These are phyloP conservation scores for Mycena venus DNA, from an alignment of 768 basidiomycete genomes.

Conservation along the genomic window DNA sequence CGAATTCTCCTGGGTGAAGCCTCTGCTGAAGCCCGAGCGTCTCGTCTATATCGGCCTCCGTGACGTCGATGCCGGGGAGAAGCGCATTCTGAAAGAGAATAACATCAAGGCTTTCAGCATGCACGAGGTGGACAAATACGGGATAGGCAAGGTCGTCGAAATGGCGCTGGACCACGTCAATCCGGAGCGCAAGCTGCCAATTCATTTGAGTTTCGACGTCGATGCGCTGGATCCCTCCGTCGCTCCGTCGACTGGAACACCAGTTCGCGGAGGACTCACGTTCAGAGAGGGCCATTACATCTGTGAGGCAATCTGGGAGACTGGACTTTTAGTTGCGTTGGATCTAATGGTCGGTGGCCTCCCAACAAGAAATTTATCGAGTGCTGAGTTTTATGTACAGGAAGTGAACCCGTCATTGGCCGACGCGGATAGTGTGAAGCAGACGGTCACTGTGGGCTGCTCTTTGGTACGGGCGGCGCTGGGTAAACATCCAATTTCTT, in stretches of 20 bases:
- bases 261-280: constrained; percentile 94
- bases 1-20: constrained; percentile 69
- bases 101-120: constrained; percentile 91
- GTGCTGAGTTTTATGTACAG: constrained; percentile 50
- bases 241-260: constrained; percentile 96
- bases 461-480: constrained; percentile 87
- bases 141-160: constrained; percentile 94
- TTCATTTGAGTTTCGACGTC: constrained; percentile 97
- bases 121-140: constrained; percentile 92
- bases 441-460: constrained; percentile 93
- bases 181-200: constrained; percentile 83
- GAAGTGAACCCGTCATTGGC: constrained; percentile 97
- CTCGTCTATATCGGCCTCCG: constrained; percentile 98
- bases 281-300: constrained; percentile 99
- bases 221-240: constrained; percentile 95
- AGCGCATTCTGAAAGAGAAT: constrained; percentile 84
- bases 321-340: constrained; percentile 90
- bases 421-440: constrained; percentile 78
- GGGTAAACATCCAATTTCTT: constrained; percentile 60
- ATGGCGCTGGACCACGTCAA: constrained; percentile 97
- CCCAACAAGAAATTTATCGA: background rate
- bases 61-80: constrained; percentile 92
- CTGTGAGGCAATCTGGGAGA: constrained; percentile 93
- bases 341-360: constrained; percentile 86
- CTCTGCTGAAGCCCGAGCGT: constrained; percentile 75